phyloP scores from a whole-genome alignment of 441 rosid species.

The Adansonia rubrostipa region DNA sequence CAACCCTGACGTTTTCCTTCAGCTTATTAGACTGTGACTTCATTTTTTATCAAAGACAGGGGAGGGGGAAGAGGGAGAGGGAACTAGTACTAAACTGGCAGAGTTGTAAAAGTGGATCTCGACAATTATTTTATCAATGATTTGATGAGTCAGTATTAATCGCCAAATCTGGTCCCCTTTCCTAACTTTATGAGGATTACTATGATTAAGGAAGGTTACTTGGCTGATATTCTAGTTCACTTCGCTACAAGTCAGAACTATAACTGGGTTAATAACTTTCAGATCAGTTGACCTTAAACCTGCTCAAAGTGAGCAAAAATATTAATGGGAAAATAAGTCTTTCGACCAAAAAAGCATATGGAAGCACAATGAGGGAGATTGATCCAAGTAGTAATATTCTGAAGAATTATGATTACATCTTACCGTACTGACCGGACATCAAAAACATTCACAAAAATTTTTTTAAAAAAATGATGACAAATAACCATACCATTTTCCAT shows the following conservation, averaged over 20 bases:
- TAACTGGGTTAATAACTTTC: not conserved
- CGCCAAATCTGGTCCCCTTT: not conserved
- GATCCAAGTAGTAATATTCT: not conserved
- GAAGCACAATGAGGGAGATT: slow-evolving; percentile 10
- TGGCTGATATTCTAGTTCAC: not conserved
- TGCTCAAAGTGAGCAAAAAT: not conserved
- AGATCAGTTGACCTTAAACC: not conserved
- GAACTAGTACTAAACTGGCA: not conserved
- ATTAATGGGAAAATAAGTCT: not conserved
- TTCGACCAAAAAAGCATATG: not conserved
- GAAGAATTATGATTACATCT: not conserved
- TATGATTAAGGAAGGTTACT: not conserved
- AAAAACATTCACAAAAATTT: not conserved
- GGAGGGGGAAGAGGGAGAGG: not conserved
- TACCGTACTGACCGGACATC: not conserved
- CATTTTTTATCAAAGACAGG: slow-evolving; percentile 11
- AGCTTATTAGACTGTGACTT: not conserved
- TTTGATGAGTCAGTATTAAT: too few species aligned
- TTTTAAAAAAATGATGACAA: slow-evolving; percentile 18
- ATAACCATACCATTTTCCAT: slow-evolving; percentile 83
- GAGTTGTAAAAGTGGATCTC: not conserved
- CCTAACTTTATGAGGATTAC: not conserved
- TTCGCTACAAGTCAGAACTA: slow-evolving; percentile 8
- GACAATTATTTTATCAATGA: not conserved
- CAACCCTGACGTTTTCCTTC: slow-evolving; percentile 1